These are phyloP conservation scores for Hypomontagnella submonticulosa DNA, from an alignment of 495 filamentous ascomycete genomes.

Conservation along the genomic window DNA sequence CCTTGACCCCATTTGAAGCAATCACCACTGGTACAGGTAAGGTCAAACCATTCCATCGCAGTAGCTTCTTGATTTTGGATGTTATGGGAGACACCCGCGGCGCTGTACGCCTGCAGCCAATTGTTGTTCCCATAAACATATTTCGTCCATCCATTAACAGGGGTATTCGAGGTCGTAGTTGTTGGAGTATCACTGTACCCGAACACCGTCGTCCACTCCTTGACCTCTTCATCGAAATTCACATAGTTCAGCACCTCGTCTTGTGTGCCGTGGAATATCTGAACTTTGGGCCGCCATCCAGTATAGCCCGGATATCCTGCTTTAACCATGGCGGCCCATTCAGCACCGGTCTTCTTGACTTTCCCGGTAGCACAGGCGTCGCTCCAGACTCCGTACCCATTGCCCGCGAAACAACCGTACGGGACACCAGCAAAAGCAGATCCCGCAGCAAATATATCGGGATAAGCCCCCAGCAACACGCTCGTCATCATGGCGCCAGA, in stretches of 20 bases:
- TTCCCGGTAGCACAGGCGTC: slow-evolving; percentile 56
- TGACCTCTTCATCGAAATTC: slow-evolving; percentile 63
- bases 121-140: slow-evolving; percentile 56
- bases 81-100: slow-evolving; percentile 61
- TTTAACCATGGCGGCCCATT: slow-evolving; percentile 58
- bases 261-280: slow-evolving; percentile 63
- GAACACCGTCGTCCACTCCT: slow-evolving; percentile 61
- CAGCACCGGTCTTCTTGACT: slow-evolving; percentile 50
- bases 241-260: slow-evolving; percentile 61
- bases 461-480: slow-evolving; percentile 50
- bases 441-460: slow-evolving; percentile 56
- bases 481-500: slow-evolving; percentile 66
- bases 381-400: slow-evolving; percentile 59
- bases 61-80: slow-evolving; percentile 60
- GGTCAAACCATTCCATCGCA: slow-evolving; percentile 63
- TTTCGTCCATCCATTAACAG: slow-evolving; percentile 58
- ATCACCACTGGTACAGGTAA: slow-evolving; percentile 44
- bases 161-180: slow-evolving; percentile 48
- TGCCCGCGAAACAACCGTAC: slow-evolving; percentile 67
- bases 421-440: slow-evolving; percentile 69
- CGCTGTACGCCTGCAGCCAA: slow-evolving; percentile 61
- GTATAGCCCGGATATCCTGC: slow-evolving; percentile 61
- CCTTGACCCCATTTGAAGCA: slow-evolving; percentile 57
- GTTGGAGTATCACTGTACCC: slow-evolving; percentile 45
- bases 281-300: slow-evolving; percentile 66